A percentile compares a stretch with the other conserved stretches of the same genome.
Evolutionary conservation across 306 rosid genomes (phyloP).

Genomic region (Sphenostylis stenocarpa): DNA sequence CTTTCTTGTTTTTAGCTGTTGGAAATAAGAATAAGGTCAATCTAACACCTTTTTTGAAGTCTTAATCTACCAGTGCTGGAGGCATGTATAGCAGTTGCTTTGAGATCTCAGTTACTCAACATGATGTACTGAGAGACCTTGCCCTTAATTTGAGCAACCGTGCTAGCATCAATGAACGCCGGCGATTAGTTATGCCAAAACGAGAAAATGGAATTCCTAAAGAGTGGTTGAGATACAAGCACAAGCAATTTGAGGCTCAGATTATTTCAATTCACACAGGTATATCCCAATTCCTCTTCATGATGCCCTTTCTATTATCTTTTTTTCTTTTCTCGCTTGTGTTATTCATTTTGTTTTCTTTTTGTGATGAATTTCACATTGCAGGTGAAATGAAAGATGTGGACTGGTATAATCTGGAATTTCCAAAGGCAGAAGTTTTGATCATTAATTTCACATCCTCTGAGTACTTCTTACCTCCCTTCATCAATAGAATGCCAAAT

Average conservation of each 20-base stretch:
- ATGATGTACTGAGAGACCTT: conserved; percentile 83
- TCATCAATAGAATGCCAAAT: conserved; percentile 78
- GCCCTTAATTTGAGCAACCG: conserved; percentile 68
- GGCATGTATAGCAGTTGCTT: conserved; percentile 68
- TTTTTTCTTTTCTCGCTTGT: not conserved
- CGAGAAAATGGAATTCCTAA: conserved; percentile 64
- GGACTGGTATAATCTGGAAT: conserved; percentile 72
- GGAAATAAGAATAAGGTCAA: not conserved
- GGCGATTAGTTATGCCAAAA: conserved; percentile 77
- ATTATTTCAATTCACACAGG: conserved; percentile 91
- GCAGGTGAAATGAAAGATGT: conserved; percentile 82
- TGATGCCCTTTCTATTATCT: not conserved
- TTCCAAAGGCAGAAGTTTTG: conserved; percentile 84
- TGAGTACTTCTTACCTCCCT: conserved; percentile 70
- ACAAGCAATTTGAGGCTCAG: conserved; percentile 64
- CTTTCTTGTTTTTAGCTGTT: not conserved
- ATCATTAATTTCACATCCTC: conserved; percentile 70
- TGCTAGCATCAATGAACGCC: conserved; percentile 41
- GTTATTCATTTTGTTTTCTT: not conserved
- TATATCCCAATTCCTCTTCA: conserved; percentile 23
- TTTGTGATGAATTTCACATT: conserved; percentile 24
- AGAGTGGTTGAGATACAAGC: conserved; percentile 68
- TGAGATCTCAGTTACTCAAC: conserved; percentile 80
- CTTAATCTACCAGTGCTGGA: conserved; percentile 58
- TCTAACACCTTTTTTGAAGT: conserved; percentile 26